Base-by-base conservation (phyloP, 805 yeast genomes). In the Hanseniaspora nectarophila region DNA sequence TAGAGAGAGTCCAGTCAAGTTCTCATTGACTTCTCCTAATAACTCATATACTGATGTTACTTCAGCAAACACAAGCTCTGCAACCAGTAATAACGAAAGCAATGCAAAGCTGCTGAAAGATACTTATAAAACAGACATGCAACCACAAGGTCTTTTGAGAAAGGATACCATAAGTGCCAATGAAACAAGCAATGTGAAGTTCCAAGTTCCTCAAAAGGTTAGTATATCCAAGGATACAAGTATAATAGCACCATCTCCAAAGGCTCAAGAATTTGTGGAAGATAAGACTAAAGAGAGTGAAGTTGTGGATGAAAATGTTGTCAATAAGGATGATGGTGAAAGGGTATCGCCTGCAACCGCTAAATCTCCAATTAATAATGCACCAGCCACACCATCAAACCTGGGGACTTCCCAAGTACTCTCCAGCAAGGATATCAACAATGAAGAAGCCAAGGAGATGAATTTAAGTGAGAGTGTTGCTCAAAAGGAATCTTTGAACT, bases 391-490 rank as follows among this genome's bases (percentile, higher is more conserved):
- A 34, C 37, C 56, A 51, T 18, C 53, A 31, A 47, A 51, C 24
- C 18, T 29, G 10, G 37, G 40, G 13, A 35, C 40, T 13, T 29
- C 50, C 8, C 34, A 16, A 5, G 45, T 26, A 6, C 20, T 28
- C 16, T 28, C 13, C 28, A 33, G 53, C 6, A 43, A 49, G 29
- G 39, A 44, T 6, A n/a, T 51, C 12, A 31, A 50, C 2, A 42
- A 38, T 1, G 38, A 44, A 2, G 34, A 35, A 8, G 16, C 51
- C 29, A 43, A 29, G 12, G 33, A 47, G 26, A 23, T 38, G 15
- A 23, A 31, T 31, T 51, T 23, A 10, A 54, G 56, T 37, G 61
- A 57, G 13, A n/a, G n/a, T n/a, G n/a, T n/a, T n/a, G n/a, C n/a
- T n/a, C n/a, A n/a, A n/a, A n/a, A n/a, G n/a, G n/a, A n/a, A n/a